Evolutionary conservation across 1,284 basidiomycete species (phyloP), one percentile per base, ranked within the genome.

Genomic region (Crocinoboletus sp.): DNA sequence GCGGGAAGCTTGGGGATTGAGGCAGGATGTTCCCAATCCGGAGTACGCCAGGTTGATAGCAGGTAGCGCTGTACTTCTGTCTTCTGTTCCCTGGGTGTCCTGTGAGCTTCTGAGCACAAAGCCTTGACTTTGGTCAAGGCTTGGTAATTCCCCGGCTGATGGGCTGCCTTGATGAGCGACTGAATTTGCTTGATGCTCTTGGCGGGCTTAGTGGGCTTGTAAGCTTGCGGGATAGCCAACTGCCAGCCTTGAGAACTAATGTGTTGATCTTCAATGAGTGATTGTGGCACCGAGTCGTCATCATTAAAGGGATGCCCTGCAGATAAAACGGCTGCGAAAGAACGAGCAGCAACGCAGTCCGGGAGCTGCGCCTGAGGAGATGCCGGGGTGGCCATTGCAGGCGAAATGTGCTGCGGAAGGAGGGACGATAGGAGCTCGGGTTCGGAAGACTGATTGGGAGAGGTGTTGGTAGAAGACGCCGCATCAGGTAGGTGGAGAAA

Each of bases 121-220:
- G 57, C 52, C 48, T 67, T 66, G 41, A 74, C 61, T 46, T 54
- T 59, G 16, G 56, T 53, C 45, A 69, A 59, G 40, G 64, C 64
- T 32, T 61, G 64, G 6, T 69, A 62, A 37, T 71, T 70, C 1
- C 66, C 64, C 1, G 66, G 67, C 48, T 70, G 58, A 38, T 72
- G 69, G n/a, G 69, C 65, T 7, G 60, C 60, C 33, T 61, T 60
- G 50, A 73, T 71, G 41, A 72, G 67, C 5, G 66, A 61, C 36
- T 70, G 68, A 7, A 73, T 53, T 28, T 72, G 67, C 12, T 60
- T 65, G 24, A 72, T 54, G 48, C 48, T 69, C 56, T 63, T 66
- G 29, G 61, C 46, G 2, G 65, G 63, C 40, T 59, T 57, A 3
- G 45, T 22, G 10, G 45, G 15, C 20, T 56, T 66, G 31, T 48